phyloP scores from a whole-genome alignment of 192 early-diverging fungal species.

The Entrophospora sp. region DNA sequence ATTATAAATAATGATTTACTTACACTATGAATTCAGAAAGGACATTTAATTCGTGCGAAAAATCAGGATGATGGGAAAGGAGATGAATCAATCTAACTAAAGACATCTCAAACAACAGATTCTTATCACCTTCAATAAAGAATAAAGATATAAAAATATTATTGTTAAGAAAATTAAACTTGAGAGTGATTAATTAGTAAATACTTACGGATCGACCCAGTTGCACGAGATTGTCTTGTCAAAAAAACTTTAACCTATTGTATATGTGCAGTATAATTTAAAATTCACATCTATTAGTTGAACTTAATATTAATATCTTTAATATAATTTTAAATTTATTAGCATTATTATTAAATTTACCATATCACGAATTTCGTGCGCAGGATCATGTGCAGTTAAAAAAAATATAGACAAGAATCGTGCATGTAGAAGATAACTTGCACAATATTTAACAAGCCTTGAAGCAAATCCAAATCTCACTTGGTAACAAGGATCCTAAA shows the following conservation, averaged over 20 bases:
- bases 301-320: background rate
- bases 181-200: background rate
- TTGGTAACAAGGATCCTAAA: conserved; percentile 68
- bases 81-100: conserved; percentile 59
- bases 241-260: conserved; percentile 1
- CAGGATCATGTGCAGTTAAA: conserved; percentile 80
- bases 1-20: background rate
- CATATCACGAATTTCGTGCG: conserved; percentile 52
- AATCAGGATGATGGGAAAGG: conserved; percentile 81
- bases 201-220: background rate
- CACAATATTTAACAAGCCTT: conserved; percentile 60
- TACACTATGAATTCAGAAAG: conserved; percentile 43
- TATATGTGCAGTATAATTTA: no score
- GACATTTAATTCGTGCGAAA: conserved; percentile 36
- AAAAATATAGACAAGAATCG: conserved; percentile 63
- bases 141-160: background rate
- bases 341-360: no score
- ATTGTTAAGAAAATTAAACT: background rate
- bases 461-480: conserved; percentile 65
- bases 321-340: no score
- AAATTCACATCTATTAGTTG: background rate
- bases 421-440: conserved; percentile 45
- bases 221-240: background rate
- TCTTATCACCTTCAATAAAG: conserved; percentile 19
- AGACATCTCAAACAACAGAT: conserved; percentile 47